Evolutionary conservation across 352 stramenopile species (phyloP), one percentile per base, ranked within the genome.

Genomic region (Pythium insidiosum): DNA sequence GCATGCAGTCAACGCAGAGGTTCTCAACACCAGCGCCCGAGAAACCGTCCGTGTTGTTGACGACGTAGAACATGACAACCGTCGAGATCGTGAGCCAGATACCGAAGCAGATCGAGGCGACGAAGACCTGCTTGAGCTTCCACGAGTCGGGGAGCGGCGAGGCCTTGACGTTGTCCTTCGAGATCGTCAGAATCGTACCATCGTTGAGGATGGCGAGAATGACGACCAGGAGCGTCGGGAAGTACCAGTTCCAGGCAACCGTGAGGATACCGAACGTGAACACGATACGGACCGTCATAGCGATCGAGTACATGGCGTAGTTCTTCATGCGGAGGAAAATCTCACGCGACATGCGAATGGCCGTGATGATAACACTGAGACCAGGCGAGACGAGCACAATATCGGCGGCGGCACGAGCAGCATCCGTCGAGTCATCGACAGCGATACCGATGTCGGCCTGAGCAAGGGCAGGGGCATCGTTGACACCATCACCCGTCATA

Each of bases 321-420:
- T 80, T 84, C 66, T 96, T 96, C 69, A 96, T 93, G 37, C 84
- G 73, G 43, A 85, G 56, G 69, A 96, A 96, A 39, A 95, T 96
- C 46, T 91, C 68, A 46, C 84, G 71, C 29, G 60, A 82, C 66
- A 92, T 86, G 42, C 88, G 65, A 29, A 96, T 89, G 19, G 87
- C 87, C 12, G 76, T 88, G 61, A 95, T 95, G 40, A 96, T 95
- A 21, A 84, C 74, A 53, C 55, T 75, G 28, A 96, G 56, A 71
- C 84, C 87, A 29, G 80, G 78, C 20, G 84, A 83, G 21, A 92
- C 91, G 15, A 96, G 61, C 53, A 96, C 90, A 38, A 95, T 84
- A 53, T 95, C 83, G 12, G 82, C 79, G 15, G 84, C 88, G 51
- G 90, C 88, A 56, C 87, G 84, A 15, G 85, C 84, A 10, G 85